Evolutionary conservation across 202 grass and related monocot genomes (phyloP).

Genomic region (Panicum hallii): DNA sequence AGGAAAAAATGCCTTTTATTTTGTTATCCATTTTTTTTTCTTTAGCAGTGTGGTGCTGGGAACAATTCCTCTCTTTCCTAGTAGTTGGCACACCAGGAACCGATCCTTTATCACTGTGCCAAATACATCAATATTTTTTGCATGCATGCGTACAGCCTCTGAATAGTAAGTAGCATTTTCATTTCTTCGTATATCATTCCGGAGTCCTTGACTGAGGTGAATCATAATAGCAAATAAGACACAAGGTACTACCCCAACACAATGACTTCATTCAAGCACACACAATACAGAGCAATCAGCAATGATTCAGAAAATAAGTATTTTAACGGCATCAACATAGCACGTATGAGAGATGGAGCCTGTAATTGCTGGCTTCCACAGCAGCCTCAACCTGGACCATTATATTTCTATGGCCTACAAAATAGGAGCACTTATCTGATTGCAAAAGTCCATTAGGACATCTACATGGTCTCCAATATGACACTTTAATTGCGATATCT

Average conservation of each 20-base stretch:
- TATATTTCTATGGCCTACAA: not conserved
- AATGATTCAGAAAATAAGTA: constrained; percentile 17
- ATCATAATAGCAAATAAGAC: not conserved
- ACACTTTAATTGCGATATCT: not conserved
- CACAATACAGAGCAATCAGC: constrained; percentile 24
- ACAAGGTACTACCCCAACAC: not conserved
- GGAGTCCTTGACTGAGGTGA: not conserved
- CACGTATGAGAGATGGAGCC: not conserved
- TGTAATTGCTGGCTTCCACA: not conserved
- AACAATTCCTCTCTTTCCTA: not conserved
- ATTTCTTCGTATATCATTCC: not conserved
- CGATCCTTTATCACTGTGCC: not conserved
- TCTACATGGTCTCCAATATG: not conserved
- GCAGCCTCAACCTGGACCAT: not conserved
- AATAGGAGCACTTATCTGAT: not conserved
- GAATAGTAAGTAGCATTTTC: constrained; percentile 11
- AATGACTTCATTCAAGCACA: not conserved
- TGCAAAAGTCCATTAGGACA: not conserved
- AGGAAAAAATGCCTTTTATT: not conserved
- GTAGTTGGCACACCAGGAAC: not conserved
- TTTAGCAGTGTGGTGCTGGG: not conserved
- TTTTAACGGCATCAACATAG: not conserved
- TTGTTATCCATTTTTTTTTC: not conserved
- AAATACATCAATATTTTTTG: not conserved
- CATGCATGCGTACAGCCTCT: not conserved